Evolutionary conservation across 352 stramenopile genomes (phyloP), one percentile per base, ranked within the genome.

Genomic region (Pythium plurisporium): DNA sequence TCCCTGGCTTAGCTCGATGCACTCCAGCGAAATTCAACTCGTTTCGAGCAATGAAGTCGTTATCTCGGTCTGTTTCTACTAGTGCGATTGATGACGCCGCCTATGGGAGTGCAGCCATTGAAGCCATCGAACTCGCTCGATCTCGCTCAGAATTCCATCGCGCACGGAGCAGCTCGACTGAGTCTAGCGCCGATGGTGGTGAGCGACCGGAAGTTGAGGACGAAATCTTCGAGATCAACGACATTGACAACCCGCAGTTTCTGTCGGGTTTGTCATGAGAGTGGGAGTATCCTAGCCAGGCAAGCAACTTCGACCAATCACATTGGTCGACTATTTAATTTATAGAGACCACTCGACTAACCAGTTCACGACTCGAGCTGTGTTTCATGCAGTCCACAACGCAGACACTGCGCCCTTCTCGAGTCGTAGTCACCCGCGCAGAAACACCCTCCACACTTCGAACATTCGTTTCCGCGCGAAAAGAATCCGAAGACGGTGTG

Each of bases 11-110:
- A 26, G 79, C 79, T 3, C 73, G 79, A 30, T 86, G 82, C 62
- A 90, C 80, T 19, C 84, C 82, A 9, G 84, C 84, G 25, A 89
- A 87, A 44, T 94, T 94, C 45, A 91, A 89, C 51, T 94, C 82
- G 49, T 94, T 94, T 57, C 79, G 79, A 9, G 76, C 54, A n/a
- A 50, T 59, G 53, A 54, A 46, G 44, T 58, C 55, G 38, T n/a
- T 63, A 2, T 64, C 53, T 37, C 55, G 53, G 6, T 54, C 43
- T 3, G 46, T 56, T 2, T 64, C 59, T 25, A 58, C 48, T 2
- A 56, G 53, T 44, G 49, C 40, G 14, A 46, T 55, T 15, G 59
- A 51, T 34, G 51, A 54, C 14, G 49, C 29, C 9, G 25, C 55
- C 30, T 66, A 36, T 44, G 59, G 59, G 1, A 42, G 26, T 26